Evolutionary conservation across 306 rosid species (phyloP).

Genomic region (Lathyrus tuberosus): DNA sequence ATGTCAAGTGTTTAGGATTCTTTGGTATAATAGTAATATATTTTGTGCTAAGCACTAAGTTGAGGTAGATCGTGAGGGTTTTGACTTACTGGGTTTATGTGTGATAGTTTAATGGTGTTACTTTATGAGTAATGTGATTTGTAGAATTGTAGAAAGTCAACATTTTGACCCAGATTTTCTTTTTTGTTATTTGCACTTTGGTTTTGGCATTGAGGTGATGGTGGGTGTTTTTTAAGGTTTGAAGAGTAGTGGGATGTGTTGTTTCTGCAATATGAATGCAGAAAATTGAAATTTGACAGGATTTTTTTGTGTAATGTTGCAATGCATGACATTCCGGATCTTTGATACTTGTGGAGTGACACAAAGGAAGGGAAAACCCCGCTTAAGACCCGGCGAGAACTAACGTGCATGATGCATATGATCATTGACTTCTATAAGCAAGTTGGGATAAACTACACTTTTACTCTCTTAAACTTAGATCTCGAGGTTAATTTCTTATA

Average conservation of each 20-base stretch:
- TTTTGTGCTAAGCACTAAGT: background rate
- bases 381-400: constrained; percentile 22
- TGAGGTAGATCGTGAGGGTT: constrained; percentile 2
- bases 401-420: constrained; percentile 21
- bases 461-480: too few species aligned
- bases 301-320: background rate
- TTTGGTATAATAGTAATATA: background rate
- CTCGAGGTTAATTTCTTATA: too few species aligned
- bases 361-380: background rate
- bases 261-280: background rate
- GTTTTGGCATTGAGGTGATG: background rate
- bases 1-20: constrained; percentile 3
- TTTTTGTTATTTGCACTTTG: background rate
- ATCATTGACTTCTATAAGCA: constrained; percentile 21
- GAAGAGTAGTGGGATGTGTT: background rate
- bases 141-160: constrained; percentile 23
- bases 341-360: background rate
- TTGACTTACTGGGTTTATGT: background rate
- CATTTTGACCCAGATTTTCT: background rate
- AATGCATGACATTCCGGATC: background rate
- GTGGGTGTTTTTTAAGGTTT: background rate
- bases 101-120: background rate
- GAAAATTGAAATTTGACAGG: constrained; percentile 9
- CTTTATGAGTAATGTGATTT: background rate
- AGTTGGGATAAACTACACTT: too few species aligned